Evolutionary conservation across 768 basidiomycete species (phyloP), one percentile per base, ranked within the genome.

Genomic region (Boletus pseudo-olivaceus): DNA sequence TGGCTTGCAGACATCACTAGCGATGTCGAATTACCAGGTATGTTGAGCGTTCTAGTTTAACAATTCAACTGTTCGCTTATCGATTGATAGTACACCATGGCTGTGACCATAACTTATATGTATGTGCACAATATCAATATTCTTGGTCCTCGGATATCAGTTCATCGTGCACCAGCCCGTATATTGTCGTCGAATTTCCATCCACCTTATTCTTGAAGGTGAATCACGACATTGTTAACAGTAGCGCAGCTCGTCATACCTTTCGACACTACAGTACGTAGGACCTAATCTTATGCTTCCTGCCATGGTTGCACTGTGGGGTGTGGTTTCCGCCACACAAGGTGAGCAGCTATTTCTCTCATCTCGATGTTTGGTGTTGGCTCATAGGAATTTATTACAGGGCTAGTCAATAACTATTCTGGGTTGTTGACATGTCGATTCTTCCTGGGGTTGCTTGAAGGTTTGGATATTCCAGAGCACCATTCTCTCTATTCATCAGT

Each of bases 241-340:
- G 23, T 32, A n/a, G 43, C 29, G 2, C 9, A 17, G n/a, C 30
- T 34, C 0, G 2, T 20, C 20, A 55, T 23, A 7, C 32, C 7
- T 43, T 37, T 34, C 27, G 7, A 32, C 5, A 17, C 30, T 9
- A 35, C 62, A 77, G 66, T 54, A 55, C 47, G 59, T 76, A 39
- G 79, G 83, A 7, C 81, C 85, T 4, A 75, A 84, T 9, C 76
- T 82, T 54, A 69, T 80, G 43, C 75, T 86, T 62, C 86, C 88
- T 0, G 66, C 78, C 0, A 82, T 88, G 78, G 70, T 85, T 34
- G 75, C 78, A 0, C 62, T 81, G 2, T 88, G 87, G 87, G 87
- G 87, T 5, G 44, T 86, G 14, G 77, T 83, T 14, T 77, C 80
- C 7, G 75, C 82, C 7, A 70, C 81, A 33, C 87, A 88, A 75